Evolutionary conservation across 352 stramenopile species (phyloP).

Genomic region (Pythium angustatum): DNA sequence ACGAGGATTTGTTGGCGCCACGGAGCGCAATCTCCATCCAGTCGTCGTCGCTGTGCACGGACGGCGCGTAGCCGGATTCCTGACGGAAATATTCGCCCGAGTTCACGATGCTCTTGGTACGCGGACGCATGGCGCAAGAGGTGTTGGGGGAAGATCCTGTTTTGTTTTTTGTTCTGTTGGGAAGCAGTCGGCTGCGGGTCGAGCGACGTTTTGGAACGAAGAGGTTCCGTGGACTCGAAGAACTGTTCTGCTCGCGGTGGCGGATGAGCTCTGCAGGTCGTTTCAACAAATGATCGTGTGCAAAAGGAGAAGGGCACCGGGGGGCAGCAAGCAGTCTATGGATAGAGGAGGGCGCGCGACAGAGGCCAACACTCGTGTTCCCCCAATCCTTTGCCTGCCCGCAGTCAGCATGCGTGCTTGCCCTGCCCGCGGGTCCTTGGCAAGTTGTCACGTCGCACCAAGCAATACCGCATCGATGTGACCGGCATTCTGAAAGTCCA

Average conservation of each 20-base stretch:
- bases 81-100: conserved; percentile 74
- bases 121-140: conserved; percentile 67
- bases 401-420: conserved; percentile 7
- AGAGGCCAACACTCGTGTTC: conserved; percentile 1
- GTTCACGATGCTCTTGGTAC: conserved; percentile 72
- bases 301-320: neutral
- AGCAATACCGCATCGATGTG: conserved; percentile 8
- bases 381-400: conserved; percentile 16
- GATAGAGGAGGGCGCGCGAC: conserved; percentile 11
- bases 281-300: conserved; percentile 26
- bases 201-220: conserved; percentile 3
- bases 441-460: conserved; percentile 26
- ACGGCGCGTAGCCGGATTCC: conserved; percentile 36
- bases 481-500: conserved; percentile 22
- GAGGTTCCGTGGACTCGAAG: neutral
- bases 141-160: neutral
- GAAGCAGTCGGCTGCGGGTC: neutral
- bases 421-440: neutral
- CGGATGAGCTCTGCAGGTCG: conserved; percentile 22
- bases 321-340: neutral
- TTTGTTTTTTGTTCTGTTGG: conserved; percentile 7
- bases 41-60: conserved; percentile 46
- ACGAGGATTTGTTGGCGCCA: conserved; percentile 6
- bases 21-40: conserved; percentile 50
- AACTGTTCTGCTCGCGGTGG: neutral